Conservation (phyloP, 768 basidiomycete genomes). For the Krasilnikovozyma curviuscula region DNA sequence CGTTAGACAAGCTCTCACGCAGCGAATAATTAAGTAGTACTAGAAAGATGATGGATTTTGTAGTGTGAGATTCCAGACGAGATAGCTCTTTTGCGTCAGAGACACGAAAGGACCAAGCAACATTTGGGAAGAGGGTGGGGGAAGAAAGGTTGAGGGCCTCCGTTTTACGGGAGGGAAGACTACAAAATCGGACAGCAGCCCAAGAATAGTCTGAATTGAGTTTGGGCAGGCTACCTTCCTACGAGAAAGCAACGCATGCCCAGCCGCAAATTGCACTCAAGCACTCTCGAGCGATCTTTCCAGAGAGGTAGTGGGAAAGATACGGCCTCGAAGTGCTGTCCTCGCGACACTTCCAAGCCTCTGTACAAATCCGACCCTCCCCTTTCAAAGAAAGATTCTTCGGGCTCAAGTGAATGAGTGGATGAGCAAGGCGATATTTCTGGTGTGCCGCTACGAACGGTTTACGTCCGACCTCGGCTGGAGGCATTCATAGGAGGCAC, state of each 20-base stretch:
- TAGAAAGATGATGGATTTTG: no score
- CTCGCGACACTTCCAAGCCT: slow-evolving; percentile 43
- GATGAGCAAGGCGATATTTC: slow-evolving; percentile 34
- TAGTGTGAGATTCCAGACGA: no score
- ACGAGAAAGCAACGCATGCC: slow-evolving; percentile 14
- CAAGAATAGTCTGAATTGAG: slow-evolving; percentile 58
- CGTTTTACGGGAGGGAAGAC: slow-evolving; percentile 23
- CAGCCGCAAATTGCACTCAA: slow-evolving; percentile 55
- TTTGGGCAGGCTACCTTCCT: slow-evolving; percentile 19
- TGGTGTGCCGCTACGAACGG: slow-evolving; percentile 40
- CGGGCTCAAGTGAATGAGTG: slow-evolving; percentile 25
- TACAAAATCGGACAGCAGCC: slow-evolving; percentile 33
- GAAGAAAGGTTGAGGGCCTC: no score
- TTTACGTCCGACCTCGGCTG: slow-evolving; percentile 34
- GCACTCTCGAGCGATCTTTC: neutral
- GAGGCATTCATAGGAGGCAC: slow-evolving; percentile 43
- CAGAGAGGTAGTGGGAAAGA: neutral
- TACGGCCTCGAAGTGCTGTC: slow-evolving; percentile 23
- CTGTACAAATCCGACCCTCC: slow-evolving; percentile 24
- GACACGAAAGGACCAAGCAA: neutral
- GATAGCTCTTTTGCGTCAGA: no score
- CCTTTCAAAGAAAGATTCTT: slow-evolving; percentile 33
- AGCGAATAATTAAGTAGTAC: no score
- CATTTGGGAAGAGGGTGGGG: neutral
- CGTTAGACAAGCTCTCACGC: slow-evolving; percentile 71